Conservation (phyloP, 2,329 filamentous ascomycete genomes). For the Aspergillus chevalieri region DNA sequence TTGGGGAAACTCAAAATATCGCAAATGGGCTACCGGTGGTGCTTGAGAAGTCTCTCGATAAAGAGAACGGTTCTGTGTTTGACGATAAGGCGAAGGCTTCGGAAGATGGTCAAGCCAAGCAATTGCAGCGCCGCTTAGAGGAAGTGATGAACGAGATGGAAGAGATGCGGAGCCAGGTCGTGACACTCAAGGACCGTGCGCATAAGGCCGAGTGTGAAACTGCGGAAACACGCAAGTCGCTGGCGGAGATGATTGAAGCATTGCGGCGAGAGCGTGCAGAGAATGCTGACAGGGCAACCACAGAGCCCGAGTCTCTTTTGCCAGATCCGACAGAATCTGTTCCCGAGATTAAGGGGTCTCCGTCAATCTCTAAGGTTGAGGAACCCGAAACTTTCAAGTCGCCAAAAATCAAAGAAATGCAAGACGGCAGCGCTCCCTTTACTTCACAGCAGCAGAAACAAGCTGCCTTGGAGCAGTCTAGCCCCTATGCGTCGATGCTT, state of each 20-base stretch:
- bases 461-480: constrained; percentile 46
- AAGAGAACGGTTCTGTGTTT: not conserved
- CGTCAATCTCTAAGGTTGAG: constrained; percentile 3
- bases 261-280: constrained; percentile 63
- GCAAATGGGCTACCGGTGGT: constrained; percentile 5
- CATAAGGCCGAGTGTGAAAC: constrained; percentile 75
- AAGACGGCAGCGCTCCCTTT: constrained; percentile 39
- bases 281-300: constrained; percentile 43
- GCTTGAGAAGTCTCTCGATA: constrained; percentile 6
- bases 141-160: constrained; percentile 72
- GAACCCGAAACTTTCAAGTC: constrained; percentile 41
- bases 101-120: constrained; percentile 30
- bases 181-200: constrained; percentile 68
- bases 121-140: constrained; percentile 67
- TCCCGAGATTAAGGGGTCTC: not conserved
- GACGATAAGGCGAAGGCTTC: constrained; percentile 12
- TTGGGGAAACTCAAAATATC: constrained; percentile 11
- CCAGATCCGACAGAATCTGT: constrained; percentile 2
- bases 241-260: constrained; percentile 82
- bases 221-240: constrained; percentile 62
- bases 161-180: constrained; percentile 72
- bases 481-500: constrained; percentile 75
- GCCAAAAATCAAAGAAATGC: constrained; percentile 35
- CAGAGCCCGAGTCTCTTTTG: constrained; percentile 12
- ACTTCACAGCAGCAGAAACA: constrained; percentile 30